Base-by-base conservation (phyloP, 2,329 filamentous ascomycete genomes). In the Aspergillus ustus region DNA sequence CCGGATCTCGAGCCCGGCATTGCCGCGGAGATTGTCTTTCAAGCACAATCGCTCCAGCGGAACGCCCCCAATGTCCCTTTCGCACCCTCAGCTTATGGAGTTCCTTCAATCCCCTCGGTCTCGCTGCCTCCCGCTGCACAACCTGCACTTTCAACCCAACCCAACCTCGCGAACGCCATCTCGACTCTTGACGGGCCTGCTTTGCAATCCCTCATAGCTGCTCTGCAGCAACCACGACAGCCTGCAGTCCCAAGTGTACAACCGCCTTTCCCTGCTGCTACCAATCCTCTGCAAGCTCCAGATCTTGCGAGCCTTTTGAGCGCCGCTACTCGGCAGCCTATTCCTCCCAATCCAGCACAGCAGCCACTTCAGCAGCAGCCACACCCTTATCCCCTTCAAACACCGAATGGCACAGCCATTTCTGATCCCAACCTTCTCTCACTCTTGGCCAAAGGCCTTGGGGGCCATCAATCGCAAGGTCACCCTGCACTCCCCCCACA, bases 11-110 rank as follows among this genome's bases (percentile, higher is more conserved):
- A 96, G 40, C 91, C 93, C 0, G 77, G 81, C 6, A 88, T 93
- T 50, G 92, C 91, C 4, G 91, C 91, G 17, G 91, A 96, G 68
- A 86, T 98, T 17, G 90, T 96, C 60, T 75, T 89, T 46, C 87
- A 92, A 61, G 86, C 79, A 17, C 78, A 76, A 43, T 69, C 73
- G 7, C 64, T 76, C 65, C 75, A 75, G 57, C 75, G 73, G 53
- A 68, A 69, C 72, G 72, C 69, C 70, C 69, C 69, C 22, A 72
- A 73, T 68, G 75, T 66, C 66, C 75, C 70, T 59, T 77, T 67
- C 64, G 75, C 64, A 66, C 74, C 70, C 59, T 76, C 69, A 63
- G 70, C 67, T 66, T 78, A 72, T 59, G 73, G 65, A 61, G 72
- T 73, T 62, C 77, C 81, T 25, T 76, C 65, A 51, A 74, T 66